Evolutionary conservation across 1,284 basidiomycete genomes (phyloP), one percentile per base, ranked within the genome.

Genomic region (Omphalotus olearius): DNA sequence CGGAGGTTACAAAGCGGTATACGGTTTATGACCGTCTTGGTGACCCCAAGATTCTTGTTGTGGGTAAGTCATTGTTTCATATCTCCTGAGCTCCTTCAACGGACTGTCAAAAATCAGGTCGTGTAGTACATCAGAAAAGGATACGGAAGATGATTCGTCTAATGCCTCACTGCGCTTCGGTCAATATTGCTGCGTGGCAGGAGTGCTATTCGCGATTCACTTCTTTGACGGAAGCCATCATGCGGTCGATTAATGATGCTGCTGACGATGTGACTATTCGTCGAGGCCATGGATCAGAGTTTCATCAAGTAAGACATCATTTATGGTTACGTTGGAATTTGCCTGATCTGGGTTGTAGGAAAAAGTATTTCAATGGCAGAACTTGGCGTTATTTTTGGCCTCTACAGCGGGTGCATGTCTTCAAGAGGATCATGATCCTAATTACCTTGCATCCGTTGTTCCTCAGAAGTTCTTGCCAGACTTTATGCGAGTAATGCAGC

Each of bases 281-380:
- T 36, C 38, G 35, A 6, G 43, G 38, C 14, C 44, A 42, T 39
- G 7, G 30, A 33, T 17, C 33, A 20, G 44, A 47, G 20, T 45
- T 26, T 18, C 33, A 45, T 36, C 20, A 36, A 40, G 35, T 43
- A 17, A n/a, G 20, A 28, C 17, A 4, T 44, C n/a, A 18, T 37
- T 37, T 20, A 23, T 13, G 3, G 41, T 55, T 13, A 18, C 11
- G 16, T 18, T 16, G 6, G 39, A 43, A 25, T 33, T 4, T n/a
- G n/a, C 23, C 50, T 52, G 10, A 56, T 38, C 4, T 39, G 14
- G 35, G 41, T n/a, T 54, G 9, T 60, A 91, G 84, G 90, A 93
- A 16, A 79, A 85, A 56, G 80, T 84, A 39, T 79, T 78, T 38
- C 83, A 93, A 59, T 97, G 93, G 93, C 88, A 93, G 62, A 93